Percentiles rank a stretch among this genome's conserved stretches.
These are phyloP conservation scores for Claviceps cyperi DNA, from an alignment of 2,329 filamentous ascomycete genomes.

Conservation along the genomic window DNA sequence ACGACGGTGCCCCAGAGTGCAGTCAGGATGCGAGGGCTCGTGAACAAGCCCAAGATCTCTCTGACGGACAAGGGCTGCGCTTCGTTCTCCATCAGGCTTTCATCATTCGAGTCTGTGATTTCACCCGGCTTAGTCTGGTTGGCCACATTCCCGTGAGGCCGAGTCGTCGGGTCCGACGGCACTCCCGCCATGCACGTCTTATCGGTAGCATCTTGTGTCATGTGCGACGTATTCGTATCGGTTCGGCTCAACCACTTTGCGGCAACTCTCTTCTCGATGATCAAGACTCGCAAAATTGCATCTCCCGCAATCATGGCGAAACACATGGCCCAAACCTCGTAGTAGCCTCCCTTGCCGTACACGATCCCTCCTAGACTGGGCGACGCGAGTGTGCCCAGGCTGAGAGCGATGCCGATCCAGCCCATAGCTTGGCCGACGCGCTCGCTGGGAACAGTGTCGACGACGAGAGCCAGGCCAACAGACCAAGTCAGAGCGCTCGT, in stretches of 20 bases:
- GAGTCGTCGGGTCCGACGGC: neutral
- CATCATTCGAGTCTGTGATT: neutral
- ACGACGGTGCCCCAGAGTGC: constrained; percentile 21
- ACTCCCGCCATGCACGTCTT: neutral
- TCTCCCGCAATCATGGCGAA: constrained; percentile 20
- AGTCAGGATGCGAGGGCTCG: constrained; percentile 17
- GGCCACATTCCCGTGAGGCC: too few relatives aligned
- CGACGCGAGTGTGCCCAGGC: constrained; percentile 17
- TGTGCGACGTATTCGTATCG: neutral
- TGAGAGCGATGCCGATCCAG: constrained; percentile 20
- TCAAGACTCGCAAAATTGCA: constrained; percentile 16
- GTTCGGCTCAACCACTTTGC: constrained; percentile 12
- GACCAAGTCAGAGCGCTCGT: constrained; percentile 22
- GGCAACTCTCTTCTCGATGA: constrained; percentile 20
- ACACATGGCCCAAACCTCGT: constrained; percentile 21
- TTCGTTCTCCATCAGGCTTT: neutral
- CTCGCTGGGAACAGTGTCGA: constrained; percentile 18
- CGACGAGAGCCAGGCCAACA: constrained; percentile 21
- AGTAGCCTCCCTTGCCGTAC: constrained; percentile 19
- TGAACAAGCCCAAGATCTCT: constrained; percentile 14
- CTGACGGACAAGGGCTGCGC: neutral
- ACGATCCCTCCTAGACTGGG: constrained; percentile 21
- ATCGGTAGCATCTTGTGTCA: neutral
- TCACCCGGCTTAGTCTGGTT: too few relatives aligned
- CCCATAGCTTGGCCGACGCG: constrained; percentile 19